These are phyloP conservation scores for Pichia membranifaciens DNA, from an alignment of 805 yeast genomes.

Conservation along the genomic window DNA sequence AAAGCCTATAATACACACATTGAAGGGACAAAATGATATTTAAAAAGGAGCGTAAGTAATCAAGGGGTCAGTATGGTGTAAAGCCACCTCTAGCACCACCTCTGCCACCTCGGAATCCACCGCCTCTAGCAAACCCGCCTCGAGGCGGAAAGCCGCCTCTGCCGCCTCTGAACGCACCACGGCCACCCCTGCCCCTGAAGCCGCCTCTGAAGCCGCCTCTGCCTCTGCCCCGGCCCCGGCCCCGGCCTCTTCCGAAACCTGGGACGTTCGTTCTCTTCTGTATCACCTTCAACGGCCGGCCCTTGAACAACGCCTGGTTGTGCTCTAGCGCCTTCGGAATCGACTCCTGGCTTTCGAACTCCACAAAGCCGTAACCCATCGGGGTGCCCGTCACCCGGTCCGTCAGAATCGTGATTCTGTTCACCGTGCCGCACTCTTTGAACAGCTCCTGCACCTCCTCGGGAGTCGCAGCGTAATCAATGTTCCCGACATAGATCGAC, in stretches of 20 bases:
- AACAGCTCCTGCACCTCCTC: constrained; percentile 75
- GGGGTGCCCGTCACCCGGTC: constrained; percentile 77
- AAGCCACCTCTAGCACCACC: constrained; percentile 21
- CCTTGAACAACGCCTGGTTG: constrained; percentile 61
- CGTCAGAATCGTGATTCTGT: constrained; percentile 70
- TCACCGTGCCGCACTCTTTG: constrained; percentile 62
- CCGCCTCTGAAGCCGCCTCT: constrained; percentile 14
- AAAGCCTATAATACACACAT: background rate
- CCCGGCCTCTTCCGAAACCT: constrained; percentile 46
- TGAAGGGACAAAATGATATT: background rate
- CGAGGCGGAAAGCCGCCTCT: constrained; percentile 25
- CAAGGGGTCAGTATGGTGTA: constrained; percentile 24
- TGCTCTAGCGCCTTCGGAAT: constrained; percentile 59
- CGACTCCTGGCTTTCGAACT: constrained; percentile 62
- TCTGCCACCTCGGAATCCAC: background rate
- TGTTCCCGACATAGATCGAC: constrained; percentile 78
- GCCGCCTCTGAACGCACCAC: constrained; percentile 16
- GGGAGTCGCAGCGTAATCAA: constrained; percentile 74
- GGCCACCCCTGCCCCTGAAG: constrained; percentile 34
- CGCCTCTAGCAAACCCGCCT: constrained; percentile 22
- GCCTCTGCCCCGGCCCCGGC: constrained; percentile 28
- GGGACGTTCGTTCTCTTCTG: constrained; percentile 82
- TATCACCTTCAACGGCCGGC: constrained; percentile 64
- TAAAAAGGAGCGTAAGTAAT: background rate
- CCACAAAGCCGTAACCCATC: constrained; percentile 83